phyloP scores from a whole-genome alignment of 2,329 filamentous ascomycete species.

The Orbilia javanica region DNA sequence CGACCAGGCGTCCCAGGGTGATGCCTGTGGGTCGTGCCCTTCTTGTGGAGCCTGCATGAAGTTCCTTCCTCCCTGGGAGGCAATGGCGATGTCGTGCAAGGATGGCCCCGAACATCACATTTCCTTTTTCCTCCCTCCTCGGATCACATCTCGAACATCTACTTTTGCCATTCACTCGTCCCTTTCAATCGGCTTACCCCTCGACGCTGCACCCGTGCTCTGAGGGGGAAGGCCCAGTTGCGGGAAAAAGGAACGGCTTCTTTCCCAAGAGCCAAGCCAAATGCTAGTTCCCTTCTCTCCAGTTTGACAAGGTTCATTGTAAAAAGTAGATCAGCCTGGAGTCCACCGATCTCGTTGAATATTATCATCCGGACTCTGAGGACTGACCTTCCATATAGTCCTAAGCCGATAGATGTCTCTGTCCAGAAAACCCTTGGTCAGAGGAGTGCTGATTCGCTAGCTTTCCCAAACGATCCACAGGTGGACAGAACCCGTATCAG shows the following conservation, averaged over 20 bases:
- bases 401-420: constrained; percentile 48
- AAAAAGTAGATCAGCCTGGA: constrained; percentile 56
- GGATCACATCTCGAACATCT: constrained; percentile 39
- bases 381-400: constrained; percentile 57
- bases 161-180: constrained; percentile 42
- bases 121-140: constrained; percentile 50
- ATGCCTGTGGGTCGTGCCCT: constrained; percentile 56
- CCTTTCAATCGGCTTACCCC: constrained; percentile 50
- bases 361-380: constrained; percentile 56
- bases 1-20: constrained; percentile 50
- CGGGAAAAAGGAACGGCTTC: constrained; percentile 58
- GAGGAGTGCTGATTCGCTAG: constrained; percentile 50
- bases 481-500: constrained; percentile 36
- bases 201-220: constrained; percentile 56
- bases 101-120: constrained; percentile 42
- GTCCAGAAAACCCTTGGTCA: constrained; percentile 41
- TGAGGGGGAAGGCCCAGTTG: constrained; percentile 47
- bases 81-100: constrained; percentile 50
- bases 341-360: constrained; percentile 53
- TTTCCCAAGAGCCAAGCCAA: constrained; percentile 57
- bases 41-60: constrained; percentile 56
- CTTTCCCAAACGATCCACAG: constrained; percentile 46
- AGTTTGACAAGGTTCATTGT: constrained; percentile 57
- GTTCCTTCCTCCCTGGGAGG: constrained; percentile 56
- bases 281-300: constrained; percentile 36